These are phyloP conservation scores for Neurospora crassa DNA, from an alignment of 2,329 filamentous ascomycete genomes.

Conservation along the genomic window DNA sequence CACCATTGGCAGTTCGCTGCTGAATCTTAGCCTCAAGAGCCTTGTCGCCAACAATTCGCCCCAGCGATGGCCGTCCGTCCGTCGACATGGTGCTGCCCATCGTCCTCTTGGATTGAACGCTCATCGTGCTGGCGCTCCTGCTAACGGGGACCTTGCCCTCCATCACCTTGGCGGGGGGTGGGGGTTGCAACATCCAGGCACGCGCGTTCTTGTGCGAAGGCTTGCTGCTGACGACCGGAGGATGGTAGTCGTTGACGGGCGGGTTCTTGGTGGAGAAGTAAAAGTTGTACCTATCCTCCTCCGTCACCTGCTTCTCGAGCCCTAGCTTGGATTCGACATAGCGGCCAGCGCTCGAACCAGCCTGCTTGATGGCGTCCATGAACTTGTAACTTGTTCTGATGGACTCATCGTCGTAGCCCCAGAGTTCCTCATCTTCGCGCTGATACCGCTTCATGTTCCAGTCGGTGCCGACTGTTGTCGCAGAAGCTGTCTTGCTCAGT, in stretches of 20 bases:
- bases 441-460: constrained; percentile 78
- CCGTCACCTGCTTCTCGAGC: constrained; percentile 42
- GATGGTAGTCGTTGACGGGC: constrained; percentile 78
- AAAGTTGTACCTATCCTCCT: constrained; percentile 44
- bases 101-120: constrained; percentile 38
- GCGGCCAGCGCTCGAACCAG: constrained; percentile 44
- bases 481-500: constrained; percentile 26
- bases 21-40: constrained; percentile 36
- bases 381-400: constrained; percentile 44
- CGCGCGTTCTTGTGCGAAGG: constrained; percentile 61
- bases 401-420: constrained; percentile 51
- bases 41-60: constrained; percentile 35
- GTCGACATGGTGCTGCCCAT: constrained; percentile 17
- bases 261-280: constrained; percentile 54
- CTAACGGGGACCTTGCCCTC: constrained; percentile 68
- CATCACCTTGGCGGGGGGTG: constrained; percentile 85
- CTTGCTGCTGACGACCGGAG: constrained; percentile 71
- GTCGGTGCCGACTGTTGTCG: constrained; percentile 35
- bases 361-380: constrained; percentile 50
- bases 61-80: constrained; percentile 21
- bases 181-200: constrained; percentile 87
- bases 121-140: constrained; percentile 49
- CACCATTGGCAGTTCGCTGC: constrained; percentile 25
- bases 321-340: constrained; percentile 43
- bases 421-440: constrained; percentile 78